Evolutionary conservation across 805 yeast species (phyloP), one percentile per base, ranked within the genome.

Genomic region (Candida ulmi): DNA sequence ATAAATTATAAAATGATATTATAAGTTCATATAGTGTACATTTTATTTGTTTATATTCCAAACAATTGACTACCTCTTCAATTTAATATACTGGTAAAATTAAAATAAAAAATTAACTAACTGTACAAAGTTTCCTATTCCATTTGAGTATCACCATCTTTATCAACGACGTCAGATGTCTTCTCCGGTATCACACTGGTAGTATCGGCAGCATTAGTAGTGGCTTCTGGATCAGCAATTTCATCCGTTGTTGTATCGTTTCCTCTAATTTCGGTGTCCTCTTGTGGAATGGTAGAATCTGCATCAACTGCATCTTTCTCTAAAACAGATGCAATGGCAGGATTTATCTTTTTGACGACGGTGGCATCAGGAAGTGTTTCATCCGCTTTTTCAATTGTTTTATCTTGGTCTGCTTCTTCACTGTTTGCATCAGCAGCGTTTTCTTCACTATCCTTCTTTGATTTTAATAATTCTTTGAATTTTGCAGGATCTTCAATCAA

Each of bases 211-310:
- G 35, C 21, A 11, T 33, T 38, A 21, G 17, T 7, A 11, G 37
- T 37, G 1, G 39, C 56, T 4, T 47, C 55, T 5, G 66, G 71
- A 39, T 66, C 68, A 35, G 69, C 66, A 16, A 69, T 64, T 21
- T 74, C 73, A 39, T 74, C 79, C 37, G 74, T 69, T 2, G 62
- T 59, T 12, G 65, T 57, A 36, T 58, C 63, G 39, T 59, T 57
- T 12, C 65, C 74, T 41, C 65, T 73, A 39, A 51, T 25, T 35
- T 55, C 61, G n/a, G 58, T 51, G 25, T 78, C 76, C 50, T 73
- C 78, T 42, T 71, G 76, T 21, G 68, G 70, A 15, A 70, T 60
- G 2, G 77, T 72, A 9, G 71, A 56, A 50, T 74, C 79, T 12
- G 72, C 74, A 50, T 73, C 77, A 33, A 56, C 57, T 6, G 67